Evolutionary conservation across 129 eudicot genomes (phyloP).

Genomic region (Rutidosis leptorrhynchoides): DNA sequence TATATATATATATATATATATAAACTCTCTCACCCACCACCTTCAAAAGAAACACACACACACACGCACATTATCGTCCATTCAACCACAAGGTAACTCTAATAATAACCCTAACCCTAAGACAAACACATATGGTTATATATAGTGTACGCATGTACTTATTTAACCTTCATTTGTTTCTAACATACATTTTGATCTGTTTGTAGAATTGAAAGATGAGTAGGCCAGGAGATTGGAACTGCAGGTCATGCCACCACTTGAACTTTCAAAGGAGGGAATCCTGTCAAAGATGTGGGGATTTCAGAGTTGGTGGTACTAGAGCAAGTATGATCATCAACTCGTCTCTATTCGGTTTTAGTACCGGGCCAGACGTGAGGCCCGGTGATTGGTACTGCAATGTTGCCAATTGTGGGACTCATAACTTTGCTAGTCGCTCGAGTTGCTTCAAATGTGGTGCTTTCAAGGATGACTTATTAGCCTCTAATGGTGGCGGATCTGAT

Average conservation of each 20-base stretch:
- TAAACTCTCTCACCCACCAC: constrained; percentile 32
- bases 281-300: constrained; percentile 93
- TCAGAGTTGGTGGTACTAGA: constrained; percentile 62
- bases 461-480: constrained; percentile 69
- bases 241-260: constrained; percentile 98
- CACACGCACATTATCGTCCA: constrained; percentile 6
- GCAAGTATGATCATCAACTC: constrained; percentile 29
- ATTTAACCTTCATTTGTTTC: constrained; percentile 8
- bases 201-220: constrained; percentile 49
- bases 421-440: constrained; percentile 97
- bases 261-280: constrained; percentile 97
- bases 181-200: constrained; percentile 1
- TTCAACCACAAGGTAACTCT: constrained; percentile 30
- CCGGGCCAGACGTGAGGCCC: constrained; percentile 94
- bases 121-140: background rate
- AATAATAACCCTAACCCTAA: constrained; percentile 14
- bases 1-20: too few relatives aligned
- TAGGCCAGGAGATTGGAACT: constrained; percentile 99
- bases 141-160: background rate
- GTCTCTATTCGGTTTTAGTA: constrained; percentile 50
- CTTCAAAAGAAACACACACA: constrained; percentile 36
- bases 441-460: constrained; percentile 96
- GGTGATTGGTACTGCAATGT: constrained; percentile 97
- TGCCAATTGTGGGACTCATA: constrained; percentile 91
- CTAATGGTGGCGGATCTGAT: constrained; percentile 43